A percentile compares a stretch with the other conserved stretches of the same genome.
These are phyloP conservation scores for Trichopus zeylanicus DNA, from an alignment of 116 monocot species.

Conservation along the genomic window DNA sequence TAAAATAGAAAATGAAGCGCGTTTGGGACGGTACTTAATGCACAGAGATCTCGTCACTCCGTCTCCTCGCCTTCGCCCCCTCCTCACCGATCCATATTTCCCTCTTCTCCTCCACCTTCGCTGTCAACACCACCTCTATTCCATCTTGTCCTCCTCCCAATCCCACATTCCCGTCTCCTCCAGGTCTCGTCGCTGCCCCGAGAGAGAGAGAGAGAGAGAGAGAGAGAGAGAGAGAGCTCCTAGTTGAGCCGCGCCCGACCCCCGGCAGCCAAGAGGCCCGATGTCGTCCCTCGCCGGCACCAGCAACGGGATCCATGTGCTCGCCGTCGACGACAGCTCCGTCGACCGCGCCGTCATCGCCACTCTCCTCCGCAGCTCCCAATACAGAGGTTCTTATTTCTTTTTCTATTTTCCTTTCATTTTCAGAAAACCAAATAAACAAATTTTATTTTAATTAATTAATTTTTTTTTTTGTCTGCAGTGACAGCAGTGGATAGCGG, in stretches of 20 bases:
- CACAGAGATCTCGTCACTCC: too few species aligned
- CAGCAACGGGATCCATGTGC: conserved; percentile 8
- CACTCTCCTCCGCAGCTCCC: conserved; percentile 17
- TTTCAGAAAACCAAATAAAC: not conserved
- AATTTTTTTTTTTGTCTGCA: not conserved
- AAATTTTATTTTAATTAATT: not conserved
- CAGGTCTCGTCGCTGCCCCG: not conserved
- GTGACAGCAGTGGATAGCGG: conserved; percentile 44
- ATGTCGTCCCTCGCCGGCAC: not conserved
- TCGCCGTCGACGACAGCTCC: conserved; percentile 33
- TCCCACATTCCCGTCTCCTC: not conserved
- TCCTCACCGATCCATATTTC: too few species aligned
- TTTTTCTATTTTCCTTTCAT: not conserved
- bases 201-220: not conserved
- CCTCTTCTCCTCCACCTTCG: too few species aligned
- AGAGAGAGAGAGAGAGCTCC: not conserved
- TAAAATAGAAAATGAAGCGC: too few species aligned
- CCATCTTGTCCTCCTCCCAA: not conserved
- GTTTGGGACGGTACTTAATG: too few species aligned
- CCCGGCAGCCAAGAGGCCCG: not conserved
- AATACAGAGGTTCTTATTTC: conserved; percentile 9
- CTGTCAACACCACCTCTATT: too few species aligned
- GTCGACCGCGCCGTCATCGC: conserved; percentile 27
- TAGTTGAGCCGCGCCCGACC: not conserved
- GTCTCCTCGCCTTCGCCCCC: too few species aligned